phyloP scores from a whole-genome alignment of 1,139 yeast species.

The Eremothecium cymbalariae region DNA sequence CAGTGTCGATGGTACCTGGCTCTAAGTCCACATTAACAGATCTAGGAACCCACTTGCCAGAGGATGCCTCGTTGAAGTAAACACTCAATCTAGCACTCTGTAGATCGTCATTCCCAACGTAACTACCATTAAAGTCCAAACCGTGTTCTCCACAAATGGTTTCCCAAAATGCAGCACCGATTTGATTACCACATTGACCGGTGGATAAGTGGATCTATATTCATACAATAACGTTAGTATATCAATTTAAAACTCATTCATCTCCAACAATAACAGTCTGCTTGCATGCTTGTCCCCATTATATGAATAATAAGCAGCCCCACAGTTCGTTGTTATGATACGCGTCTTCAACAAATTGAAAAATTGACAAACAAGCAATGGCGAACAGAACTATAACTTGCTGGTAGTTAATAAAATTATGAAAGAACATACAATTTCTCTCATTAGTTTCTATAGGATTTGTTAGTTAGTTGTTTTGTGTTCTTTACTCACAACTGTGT shows the following conservation, averaged over 20 bases:
- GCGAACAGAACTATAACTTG: neutral
- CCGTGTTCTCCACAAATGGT: constrained; percentile 97
- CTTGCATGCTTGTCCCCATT: neutral
- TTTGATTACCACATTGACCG: constrained; percentile 99
- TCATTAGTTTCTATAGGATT: constrained; percentile 34
- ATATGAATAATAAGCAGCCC: neutral
- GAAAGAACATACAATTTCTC: constrained; percentile 48
- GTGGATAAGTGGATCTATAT: constrained; percentile 84
- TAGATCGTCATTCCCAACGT: constrained; percentile 58
- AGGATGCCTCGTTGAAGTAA: constrained; percentile 60
- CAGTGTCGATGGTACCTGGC: constrained; percentile 87
- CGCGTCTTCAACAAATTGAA: too few relatives aligned
- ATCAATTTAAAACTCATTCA: constrained; percentile 9
- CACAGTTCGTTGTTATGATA: neutral
- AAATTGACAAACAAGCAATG: too few relatives aligned
- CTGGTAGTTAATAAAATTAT: neutral
- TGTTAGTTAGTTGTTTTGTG: constrained; percentile 1
- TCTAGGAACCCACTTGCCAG: constrained; percentile 87
- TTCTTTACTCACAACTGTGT: neutral
- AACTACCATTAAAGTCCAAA: constrained; percentile 73
- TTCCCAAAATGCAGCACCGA: constrained; percentile 97
- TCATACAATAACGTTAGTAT: too few relatives aligned
- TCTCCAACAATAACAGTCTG: neutral
- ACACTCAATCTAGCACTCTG: constrained; percentile 40
- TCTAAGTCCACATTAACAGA: constrained; percentile 88